These are phyloP conservation scores for Rhamnella rubrinervis DNA, from an alignment of 331 rosid species.

Conservation along the genomic window DNA sequence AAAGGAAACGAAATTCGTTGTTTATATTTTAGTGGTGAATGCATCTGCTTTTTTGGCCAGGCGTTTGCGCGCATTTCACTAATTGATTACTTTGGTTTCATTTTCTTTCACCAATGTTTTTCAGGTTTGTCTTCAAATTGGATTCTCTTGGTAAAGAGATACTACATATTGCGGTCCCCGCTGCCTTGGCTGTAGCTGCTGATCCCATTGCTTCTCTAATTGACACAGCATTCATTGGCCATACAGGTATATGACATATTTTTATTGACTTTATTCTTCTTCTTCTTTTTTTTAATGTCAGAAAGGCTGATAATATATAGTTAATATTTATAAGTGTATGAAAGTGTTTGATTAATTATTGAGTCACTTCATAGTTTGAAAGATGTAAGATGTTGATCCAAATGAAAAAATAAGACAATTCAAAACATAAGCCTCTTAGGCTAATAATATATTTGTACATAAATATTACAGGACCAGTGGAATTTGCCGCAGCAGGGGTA, in stretches of 20 bases:
- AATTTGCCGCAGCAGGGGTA: constrained; percentile 94
- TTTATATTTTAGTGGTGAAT: neutral
- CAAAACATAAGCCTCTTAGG: too few relatives aligned
- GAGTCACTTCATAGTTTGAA: neutral
- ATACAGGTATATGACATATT: constrained; percentile 47
- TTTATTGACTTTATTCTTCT: too few relatives aligned
- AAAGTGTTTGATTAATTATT: neutral
- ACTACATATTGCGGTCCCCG: constrained; percentile 78
- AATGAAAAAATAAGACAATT: too few relatives aligned
- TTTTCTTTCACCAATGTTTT: constrained; percentile 2
- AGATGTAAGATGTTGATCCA: too few relatives aligned
- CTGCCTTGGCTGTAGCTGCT: constrained; percentile 93
- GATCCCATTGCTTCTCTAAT: constrained; percentile 96
- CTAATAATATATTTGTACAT: too few relatives aligned
- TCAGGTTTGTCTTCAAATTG: constrained; percentile 68
- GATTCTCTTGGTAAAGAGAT: constrained; percentile 74
- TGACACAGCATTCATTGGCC: constrained; percentile 95
- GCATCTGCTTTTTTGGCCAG: neutral
- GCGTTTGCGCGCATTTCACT: too few relatives aligned
- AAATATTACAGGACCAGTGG: constrained; percentile 64
- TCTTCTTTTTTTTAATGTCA: neutral
- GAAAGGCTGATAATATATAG: neutral
- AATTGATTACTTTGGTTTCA: too few relatives aligned
- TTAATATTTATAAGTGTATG: neutral
- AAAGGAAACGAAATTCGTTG: neutral